Evolutionary conservation across 257 asterid genomes (phyloP), one percentile per base, ranked within the genome.

Genomic region (Penstemon eatonii): DNA sequence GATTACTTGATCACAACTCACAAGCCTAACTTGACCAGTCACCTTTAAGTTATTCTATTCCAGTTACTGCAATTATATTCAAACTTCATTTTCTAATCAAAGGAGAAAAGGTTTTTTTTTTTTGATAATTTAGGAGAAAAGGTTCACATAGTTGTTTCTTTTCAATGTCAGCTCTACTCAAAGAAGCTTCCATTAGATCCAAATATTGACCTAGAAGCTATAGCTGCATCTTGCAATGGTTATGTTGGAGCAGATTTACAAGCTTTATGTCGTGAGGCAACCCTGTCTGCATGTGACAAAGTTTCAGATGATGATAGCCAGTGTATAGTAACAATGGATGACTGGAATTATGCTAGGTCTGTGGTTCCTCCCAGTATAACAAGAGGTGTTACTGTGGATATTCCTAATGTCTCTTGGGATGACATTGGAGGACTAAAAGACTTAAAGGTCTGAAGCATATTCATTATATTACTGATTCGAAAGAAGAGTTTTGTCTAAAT

Each of bases 171-270:
- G 97, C 96, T 93, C 56, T 93, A 93, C 60, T 66, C 96, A 39
- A 82, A 79, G 82, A 85, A 82, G 85, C 87, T 90, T 76, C 87
- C 81, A 40, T 73, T 93, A 82, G 89, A 87, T 83, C 77, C 80
- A 12, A 60, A 42, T 65, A 86, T 86, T 68, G 84, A 90, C 73
- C 84, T 93, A 60, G 79, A 69, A 68, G 73, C 83, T 41, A 71
- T 90, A 71, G 97, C 97, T 65, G 89, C 85, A 65, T 85, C 95
- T 72, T 93, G 99, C 84, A 90, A 88, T 78, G 99, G 99, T 19
- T 90, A 84, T 75, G 97, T 90, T 62, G 99, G 99, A 68, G 99
- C 99, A 68, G 99, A 90, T 81, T 71, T 93, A 75, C 94, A 90
- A 85, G 99, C 97, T 40, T 74, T 90, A 78, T 90, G 97, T 65